phyloP scores from a whole-genome alignment of 768 basidiomycete species.

The Termitomyces titanicus region DNA sequence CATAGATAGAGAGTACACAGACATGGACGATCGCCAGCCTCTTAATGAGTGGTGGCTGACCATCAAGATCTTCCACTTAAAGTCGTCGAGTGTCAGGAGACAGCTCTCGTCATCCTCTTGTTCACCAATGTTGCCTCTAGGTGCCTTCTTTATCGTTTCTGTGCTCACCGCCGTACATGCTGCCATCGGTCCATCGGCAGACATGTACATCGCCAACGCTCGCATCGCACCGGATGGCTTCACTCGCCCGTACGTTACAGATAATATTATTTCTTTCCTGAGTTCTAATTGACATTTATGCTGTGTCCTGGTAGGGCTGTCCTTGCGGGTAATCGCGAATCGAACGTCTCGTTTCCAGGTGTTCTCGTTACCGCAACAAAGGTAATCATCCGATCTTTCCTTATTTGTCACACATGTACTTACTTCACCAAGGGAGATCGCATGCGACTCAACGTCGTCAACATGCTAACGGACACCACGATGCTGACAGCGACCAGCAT shows the following conservation, averaged over 20 bases:
- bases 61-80: too few relatives aligned
- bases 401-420: neutral
- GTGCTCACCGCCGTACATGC: neutral
- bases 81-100: too few relatives aligned
- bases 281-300: neutral
- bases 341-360: neutral
- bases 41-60: neutral
- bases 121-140: neutral
- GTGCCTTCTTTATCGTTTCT: neutral
- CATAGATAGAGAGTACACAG: too few relatives aligned
- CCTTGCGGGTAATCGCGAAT: neutral
- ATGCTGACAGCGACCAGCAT: conserved; percentile 3
- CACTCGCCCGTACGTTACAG: neutral
- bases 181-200: neutral
- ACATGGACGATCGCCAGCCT: neutral
- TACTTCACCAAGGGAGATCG: neutral
- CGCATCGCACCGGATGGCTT: neutral
- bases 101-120: too few relatives aligned
- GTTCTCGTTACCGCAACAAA: neutral
- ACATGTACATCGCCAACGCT: conserved; percentile 1
- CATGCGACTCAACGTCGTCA: neutral
- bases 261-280: neutral
- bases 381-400: neutral
- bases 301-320: neutral
- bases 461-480: neutral